Conservation (phyloP, 495 filamentous ascomycete species). For the Talaromyces adpressus region DNA sequence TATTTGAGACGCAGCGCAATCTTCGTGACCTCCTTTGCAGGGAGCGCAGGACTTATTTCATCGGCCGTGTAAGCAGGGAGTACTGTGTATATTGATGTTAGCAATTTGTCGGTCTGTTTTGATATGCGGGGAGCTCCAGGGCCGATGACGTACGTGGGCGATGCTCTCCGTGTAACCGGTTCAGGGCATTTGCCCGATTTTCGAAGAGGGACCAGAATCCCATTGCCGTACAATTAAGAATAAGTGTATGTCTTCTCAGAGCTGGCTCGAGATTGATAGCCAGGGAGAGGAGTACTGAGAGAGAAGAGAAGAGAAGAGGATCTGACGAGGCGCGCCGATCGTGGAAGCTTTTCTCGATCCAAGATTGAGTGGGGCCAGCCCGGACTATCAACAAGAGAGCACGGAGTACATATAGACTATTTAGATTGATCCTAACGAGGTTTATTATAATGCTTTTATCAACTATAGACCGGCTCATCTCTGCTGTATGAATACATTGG, state of each 20-base stretch:
- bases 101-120: slow-evolving; percentile 8
- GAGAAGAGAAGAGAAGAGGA: background rate
- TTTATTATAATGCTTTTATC: background rate
- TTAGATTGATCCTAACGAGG: background rate
- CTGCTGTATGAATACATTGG: background rate
- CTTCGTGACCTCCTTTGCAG: slow-evolving; percentile 70
- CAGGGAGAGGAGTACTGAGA: background rate
- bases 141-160: slow-evolving; percentile 29
- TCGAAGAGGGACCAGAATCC: slow-evolving; percentile 30
- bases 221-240: slow-evolving; percentile 15
- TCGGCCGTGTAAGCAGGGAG: slow-evolving; percentile 30
- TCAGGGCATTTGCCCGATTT: slow-evolving; percentile 11
- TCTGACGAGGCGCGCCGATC: background rate
- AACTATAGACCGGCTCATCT: background rate
- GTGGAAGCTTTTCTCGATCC: background rate
- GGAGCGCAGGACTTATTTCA: slow-evolving; percentile 37
- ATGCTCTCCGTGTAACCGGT: slow-evolving; percentile 24
- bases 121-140: background rate
- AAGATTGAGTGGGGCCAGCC: background rate
- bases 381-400: background rate
- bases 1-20: slow-evolving; percentile 83
- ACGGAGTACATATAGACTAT: background rate
- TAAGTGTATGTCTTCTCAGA: too few relatives aligned
- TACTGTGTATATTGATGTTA: slow-evolving; percentile 22
- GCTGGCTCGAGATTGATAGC: background rate